A percentile compares a stretch with the other conserved stretches of the same genome.
Evolutionary conservation across 441 rosid genomes (phyloP).

Genomic region (Gossypium schwendimanii): DNA sequence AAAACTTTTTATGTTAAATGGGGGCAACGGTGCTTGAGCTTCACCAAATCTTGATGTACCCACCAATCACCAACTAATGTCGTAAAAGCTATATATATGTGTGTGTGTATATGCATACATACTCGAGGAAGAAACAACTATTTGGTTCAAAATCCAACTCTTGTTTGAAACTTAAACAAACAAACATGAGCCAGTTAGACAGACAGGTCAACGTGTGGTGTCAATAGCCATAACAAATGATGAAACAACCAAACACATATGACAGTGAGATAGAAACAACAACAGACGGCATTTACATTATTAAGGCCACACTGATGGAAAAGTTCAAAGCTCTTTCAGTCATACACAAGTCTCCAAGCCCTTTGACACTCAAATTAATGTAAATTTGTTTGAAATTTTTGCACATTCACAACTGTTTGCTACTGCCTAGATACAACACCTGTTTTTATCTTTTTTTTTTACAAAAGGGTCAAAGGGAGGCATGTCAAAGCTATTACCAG

Average conservation of each 20-base stretch:
- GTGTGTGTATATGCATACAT: too few species aligned
- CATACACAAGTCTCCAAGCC: neutral
- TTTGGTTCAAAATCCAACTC: neutral
- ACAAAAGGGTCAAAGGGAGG: slow-evolving; percentile 6
- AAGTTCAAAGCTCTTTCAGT: neutral
- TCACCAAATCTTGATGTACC: neutral
- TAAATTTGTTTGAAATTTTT: neutral
- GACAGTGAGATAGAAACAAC: neutral
- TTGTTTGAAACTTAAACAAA: neutral
- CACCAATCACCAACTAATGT: neutral
- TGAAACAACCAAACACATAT: neutral
- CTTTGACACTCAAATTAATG: neutral
- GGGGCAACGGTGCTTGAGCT: neutral
- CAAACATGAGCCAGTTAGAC: neutral
- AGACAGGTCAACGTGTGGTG: neutral
- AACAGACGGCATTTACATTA: neutral
- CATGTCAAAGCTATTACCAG: neutral
- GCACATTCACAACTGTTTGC: slow-evolving; percentile 2
- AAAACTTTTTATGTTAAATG: neutral
- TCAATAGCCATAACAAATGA: neutral
- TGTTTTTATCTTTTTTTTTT: neutral
- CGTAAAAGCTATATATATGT: neutral
- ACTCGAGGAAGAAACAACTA: neutral
- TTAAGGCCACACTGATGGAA: neutral
- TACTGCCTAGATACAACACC: neutral